Conservation (phyloP, 1,139 yeast genomes). For the Debaryomycetaceae sp. region DNA sequence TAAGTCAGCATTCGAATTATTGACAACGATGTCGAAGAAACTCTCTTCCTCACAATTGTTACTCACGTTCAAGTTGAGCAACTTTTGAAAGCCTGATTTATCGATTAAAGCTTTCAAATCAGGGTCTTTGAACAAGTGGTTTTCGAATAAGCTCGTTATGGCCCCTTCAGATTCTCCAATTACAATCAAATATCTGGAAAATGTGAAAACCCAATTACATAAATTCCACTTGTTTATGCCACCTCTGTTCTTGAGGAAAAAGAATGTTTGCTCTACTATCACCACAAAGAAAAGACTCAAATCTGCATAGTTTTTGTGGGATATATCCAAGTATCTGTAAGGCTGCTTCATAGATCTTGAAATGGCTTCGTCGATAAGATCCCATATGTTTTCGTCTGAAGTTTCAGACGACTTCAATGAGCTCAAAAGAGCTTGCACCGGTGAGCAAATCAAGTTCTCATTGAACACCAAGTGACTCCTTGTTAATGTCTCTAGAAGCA, state of each 20-base stretch:
- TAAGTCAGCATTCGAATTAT: slow-evolving; percentile 18
- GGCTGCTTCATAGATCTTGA: slow-evolving; percentile 71
- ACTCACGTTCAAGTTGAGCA: not conserved
- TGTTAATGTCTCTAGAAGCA: slow-evolving; percentile 21
- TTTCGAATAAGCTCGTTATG: slow-evolving; percentile 22
- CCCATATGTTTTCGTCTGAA: slow-evolving; percentile 34
- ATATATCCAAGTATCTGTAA: slow-evolving; percentile 73
- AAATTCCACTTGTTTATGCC: slow-evolving; percentile 19
- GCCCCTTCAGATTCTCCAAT: slow-evolving; percentile 52
- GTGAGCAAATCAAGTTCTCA: slow-evolving; percentile 40
- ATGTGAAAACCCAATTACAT: slow-evolving; percentile 50
- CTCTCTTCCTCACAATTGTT: slow-evolving; percentile 4
- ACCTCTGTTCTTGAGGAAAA: slow-evolving; percentile 29
- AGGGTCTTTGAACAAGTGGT: slow-evolving; percentile 11
- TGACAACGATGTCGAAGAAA: slow-evolving; percentile 20
- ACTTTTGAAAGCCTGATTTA: not conserved
- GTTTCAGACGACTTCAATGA: slow-evolving; percentile 24
- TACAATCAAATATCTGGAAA: slow-evolving; percentile 41
- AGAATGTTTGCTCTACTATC: slow-evolving; percentile 70
- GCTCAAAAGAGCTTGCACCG: slow-evolving; percentile 39
- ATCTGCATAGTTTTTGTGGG: slow-evolving; percentile 35
- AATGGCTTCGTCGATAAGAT: slow-evolving; percentile 67
- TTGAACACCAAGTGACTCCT: slow-evolving; percentile 41
- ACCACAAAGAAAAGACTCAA: slow-evolving; percentile 68
- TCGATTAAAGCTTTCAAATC: slow-evolving; percentile 6